Conservation (phyloP, 2,329 filamentous ascomycete species). For the Calonectria multiphialidica region DNA sequence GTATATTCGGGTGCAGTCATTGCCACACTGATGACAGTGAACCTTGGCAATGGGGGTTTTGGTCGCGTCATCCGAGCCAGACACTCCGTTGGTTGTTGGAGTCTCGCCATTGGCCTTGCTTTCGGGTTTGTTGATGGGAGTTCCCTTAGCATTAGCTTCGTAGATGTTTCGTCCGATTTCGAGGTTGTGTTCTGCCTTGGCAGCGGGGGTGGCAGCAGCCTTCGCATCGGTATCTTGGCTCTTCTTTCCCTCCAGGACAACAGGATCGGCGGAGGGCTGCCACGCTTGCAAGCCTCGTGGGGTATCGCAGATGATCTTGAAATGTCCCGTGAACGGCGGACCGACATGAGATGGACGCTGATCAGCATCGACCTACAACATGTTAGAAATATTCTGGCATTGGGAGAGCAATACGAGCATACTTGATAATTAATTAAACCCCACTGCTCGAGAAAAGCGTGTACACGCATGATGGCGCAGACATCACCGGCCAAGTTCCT, state of each 20-base stretch:
- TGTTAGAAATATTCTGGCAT: constrained; percentile 42
- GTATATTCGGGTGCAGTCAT: constrained; percentile 82
- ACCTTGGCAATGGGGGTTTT: constrained; percentile 77
- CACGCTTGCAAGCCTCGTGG: constrained; percentile 94
- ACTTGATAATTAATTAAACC: constrained; percentile 99
- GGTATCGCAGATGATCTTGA: constrained; percentile 95
- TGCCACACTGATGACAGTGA: constrained; percentile 91
- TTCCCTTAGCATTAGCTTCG: constrained; percentile 86
- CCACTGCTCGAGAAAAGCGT: constrained; percentile 98
- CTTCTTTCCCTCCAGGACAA: constrained; percentile 71
- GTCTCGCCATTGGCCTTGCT: constrained; percentile 83
- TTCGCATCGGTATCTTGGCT: constrained; percentile 78
- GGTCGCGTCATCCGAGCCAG: constrained; percentile 69
- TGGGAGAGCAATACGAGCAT: neutral
- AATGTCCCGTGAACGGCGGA: constrained; percentile 96
- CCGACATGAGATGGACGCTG: constrained; percentile 95
- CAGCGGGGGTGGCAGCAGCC: constrained; percentile 72
- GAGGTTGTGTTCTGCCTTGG: constrained; percentile 89
- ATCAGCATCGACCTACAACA: constrained; percentile 87
- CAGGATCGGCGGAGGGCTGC: constrained; percentile 87
- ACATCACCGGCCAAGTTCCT: constrained; percentile 97
- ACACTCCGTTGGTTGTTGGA: constrained; percentile 73
- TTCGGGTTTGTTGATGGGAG: constrained; percentile 77
- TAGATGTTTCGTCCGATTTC: constrained; percentile 96
- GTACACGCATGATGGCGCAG: constrained; percentile 98